A percentile compares a stretch with the other conserved stretches of the same genome.
Evolutionary conservation across 2,329 filamentous ascomycete genomes (phyloP).

Genomic region (Trichoderma breve): DNA sequence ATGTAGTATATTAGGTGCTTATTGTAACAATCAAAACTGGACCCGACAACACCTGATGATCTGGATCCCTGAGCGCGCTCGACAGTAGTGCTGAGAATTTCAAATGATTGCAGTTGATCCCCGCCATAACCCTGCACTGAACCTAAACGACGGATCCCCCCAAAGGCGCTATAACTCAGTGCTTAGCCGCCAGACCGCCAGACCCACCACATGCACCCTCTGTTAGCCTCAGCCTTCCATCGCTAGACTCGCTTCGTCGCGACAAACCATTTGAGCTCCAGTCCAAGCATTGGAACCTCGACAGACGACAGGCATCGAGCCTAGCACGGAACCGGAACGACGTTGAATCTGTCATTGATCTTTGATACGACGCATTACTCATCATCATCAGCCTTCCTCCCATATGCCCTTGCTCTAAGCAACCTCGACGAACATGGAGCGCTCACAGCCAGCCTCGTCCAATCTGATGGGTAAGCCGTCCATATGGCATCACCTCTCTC

Average conservation of each 20-base stretch:
- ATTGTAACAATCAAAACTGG: background rate
- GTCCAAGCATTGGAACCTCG: background rate
- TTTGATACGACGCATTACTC: background rate
- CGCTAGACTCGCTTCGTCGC: background rate
- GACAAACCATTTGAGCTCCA: background rate
- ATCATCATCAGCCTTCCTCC: background rate
- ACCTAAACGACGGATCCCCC: background rate
- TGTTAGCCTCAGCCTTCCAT: background rate
- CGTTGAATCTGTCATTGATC: background rate
- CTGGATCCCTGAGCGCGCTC: background rate
- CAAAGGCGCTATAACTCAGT: background rate
- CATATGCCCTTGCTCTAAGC: background rate
- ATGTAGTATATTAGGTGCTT: background rate
- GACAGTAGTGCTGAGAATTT: background rate
- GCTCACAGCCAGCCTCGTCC: conserved; percentile 32
- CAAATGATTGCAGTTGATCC: no score
- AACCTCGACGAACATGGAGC: conserved; percentile 30
- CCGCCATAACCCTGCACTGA: background rate
- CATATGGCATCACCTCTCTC: background rate
- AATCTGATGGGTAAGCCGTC: conserved; percentile 38
- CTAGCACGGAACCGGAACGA: background rate
- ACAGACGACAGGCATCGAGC: background rate
- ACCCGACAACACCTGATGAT: background rate
- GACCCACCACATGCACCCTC: background rate
- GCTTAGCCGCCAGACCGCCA: conserved; percentile 2